Conservation (phyloP, 148 eudicot species). For the Oxyria digyna region DNA sequence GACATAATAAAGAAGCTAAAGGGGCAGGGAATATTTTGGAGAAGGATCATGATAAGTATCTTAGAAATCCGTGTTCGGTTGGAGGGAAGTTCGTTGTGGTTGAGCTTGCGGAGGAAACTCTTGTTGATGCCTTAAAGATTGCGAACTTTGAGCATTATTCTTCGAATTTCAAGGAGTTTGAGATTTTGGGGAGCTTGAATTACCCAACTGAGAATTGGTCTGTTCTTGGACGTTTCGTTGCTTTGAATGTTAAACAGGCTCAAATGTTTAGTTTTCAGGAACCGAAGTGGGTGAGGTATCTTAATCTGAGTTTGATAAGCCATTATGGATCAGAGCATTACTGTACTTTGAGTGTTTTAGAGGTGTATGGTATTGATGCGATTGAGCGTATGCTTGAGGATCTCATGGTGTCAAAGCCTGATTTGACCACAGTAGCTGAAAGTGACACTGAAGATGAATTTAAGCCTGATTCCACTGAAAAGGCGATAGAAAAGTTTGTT, state of each 20-base stretch:
- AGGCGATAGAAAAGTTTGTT: not conserved
- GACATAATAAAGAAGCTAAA: conserved; percentile 77
- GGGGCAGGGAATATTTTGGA: conserved; percentile 77
- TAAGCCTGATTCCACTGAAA: not conserved
- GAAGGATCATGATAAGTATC: conserved; percentile 82
- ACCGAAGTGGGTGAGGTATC: conserved; percentile 76
- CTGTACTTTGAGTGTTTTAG: conserved; percentile 67
- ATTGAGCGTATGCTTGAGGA: conserved; percentile 91
- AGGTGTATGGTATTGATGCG: conserved; percentile 87
- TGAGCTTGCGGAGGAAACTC: conserved; percentile 78
- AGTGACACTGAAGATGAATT: not conserved
- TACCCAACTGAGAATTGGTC: conserved; percentile 79
- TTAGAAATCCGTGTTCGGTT: conserved; percentile 80
- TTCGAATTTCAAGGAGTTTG: conserved; percentile 83
- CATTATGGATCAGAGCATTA: conserved; percentile 86
- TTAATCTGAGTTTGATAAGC: conserved; percentile 55
- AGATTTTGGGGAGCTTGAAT: conserved; percentile 53
- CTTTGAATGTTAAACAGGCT: conserved; percentile 66
- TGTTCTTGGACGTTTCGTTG: conserved; percentile 55
- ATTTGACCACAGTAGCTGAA: not conserved
- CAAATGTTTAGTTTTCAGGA: conserved; percentile 65
- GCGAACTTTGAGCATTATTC: conserved; percentile 90
- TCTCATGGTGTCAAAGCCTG: conserved; percentile 33
- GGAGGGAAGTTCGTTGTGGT: conserved; percentile 62
- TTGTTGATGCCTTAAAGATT: conserved; percentile 73